A percentile compares a stretch with the other conserved stretches of the same genome.
These are phyloP conservation scores for Neonectria coccinea DNA, from an alignment of 2,329 filamentous ascomycete species.

Conservation along the genomic window DNA sequence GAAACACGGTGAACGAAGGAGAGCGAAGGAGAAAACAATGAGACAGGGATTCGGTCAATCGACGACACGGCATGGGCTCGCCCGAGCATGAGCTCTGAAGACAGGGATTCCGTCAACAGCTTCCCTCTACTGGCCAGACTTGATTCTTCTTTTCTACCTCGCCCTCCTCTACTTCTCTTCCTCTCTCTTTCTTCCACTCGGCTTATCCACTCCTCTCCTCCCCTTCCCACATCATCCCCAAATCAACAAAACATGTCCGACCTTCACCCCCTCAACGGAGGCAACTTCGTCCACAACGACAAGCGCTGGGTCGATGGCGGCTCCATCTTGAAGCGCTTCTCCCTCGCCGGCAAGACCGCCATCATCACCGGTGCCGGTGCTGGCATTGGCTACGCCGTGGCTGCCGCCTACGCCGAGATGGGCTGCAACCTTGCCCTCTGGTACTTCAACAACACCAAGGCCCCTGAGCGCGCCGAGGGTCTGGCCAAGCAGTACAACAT, in stretches of 20 bases:
- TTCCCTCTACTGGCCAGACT: not conserved
- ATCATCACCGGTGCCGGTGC: constrained; percentile 73
- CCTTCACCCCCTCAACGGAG: constrained; percentile 41
- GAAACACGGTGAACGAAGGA: not conserved
- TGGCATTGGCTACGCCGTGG: constrained; percentile 73
- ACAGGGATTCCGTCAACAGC: not conserved
- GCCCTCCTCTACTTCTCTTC: not conserved
- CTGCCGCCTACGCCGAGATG: constrained; percentile 72
- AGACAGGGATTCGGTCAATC: constrained; percentile 2
- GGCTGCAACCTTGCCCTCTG: constrained; percentile 76
- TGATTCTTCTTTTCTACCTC: not conserved
- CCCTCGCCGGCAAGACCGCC: constrained; percentile 73
- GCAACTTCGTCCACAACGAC: constrained; percentile 43
- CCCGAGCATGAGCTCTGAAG: not conserved
- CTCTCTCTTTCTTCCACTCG: not conserved
- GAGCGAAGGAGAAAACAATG: not conserved
- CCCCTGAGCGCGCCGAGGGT: constrained; percentile 67
- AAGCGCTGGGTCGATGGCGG: constrained; percentile 40
- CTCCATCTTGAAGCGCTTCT: constrained; percentile 59
- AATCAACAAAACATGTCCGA: constrained; percentile 34
- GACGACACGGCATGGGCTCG: not conserved
- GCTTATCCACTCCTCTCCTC: not conserved
- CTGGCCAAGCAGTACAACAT: constrained; percentile 73
- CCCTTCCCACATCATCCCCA: not conserved
- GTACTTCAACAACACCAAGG: constrained; percentile 74